These are phyloP conservation scores for Sclerotinia minor DNA, from an alignment of 2,329 filamentous ascomycete species.

Conservation along the genomic window DNA sequence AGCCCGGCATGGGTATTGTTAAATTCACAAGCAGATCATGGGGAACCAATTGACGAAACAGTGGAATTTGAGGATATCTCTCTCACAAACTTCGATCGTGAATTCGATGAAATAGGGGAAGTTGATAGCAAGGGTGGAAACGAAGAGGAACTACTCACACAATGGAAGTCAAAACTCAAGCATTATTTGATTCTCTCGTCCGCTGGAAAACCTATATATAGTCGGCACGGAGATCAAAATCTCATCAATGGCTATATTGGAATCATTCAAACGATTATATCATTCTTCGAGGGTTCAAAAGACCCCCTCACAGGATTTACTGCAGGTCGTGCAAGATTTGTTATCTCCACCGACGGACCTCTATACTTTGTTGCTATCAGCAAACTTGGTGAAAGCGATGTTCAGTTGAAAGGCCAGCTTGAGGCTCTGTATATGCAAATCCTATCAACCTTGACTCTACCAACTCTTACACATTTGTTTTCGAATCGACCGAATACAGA, in stretches of 20 bases:
- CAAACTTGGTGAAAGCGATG: conserved; percentile 85
- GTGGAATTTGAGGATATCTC: conserved; percentile 51
- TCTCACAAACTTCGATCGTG: conserved; percentile 67
- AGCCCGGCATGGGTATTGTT: conserved; percentile 70
- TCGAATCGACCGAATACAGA: conserved; percentile 90
- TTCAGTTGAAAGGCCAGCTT: conserved; percentile 81
- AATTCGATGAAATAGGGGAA: conserved; percentile 75
- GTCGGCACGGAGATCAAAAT: conserved; percentile 85
- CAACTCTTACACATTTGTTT: conserved; percentile 83
- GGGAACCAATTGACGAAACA: conserved; percentile 60
- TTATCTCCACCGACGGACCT: conserved; percentile 80
- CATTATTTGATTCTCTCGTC: conserved; percentile 96
- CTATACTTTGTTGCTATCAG: conserved; percentile 94
- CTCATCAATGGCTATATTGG: conserved; percentile 93
- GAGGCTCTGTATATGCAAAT: conserved; percentile 99
- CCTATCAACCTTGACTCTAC: conserved; percentile 87
- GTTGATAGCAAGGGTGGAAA: conserved; percentile 54
- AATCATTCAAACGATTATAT: conserved; percentile 95
- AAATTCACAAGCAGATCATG: conserved; percentile 59
- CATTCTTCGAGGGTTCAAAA: conserved; percentile 82
- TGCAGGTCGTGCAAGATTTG: conserved; percentile 82
- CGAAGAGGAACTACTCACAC: conserved; percentile 55
- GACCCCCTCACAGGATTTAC: conserved; percentile 81
- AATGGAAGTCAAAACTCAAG: conserved; percentile 92
- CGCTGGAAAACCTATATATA: conserved; percentile 96